Evolutionary conservation across 805 yeast genomes (phyloP).

Genomic region (Isabelozyma heimii): DNA sequence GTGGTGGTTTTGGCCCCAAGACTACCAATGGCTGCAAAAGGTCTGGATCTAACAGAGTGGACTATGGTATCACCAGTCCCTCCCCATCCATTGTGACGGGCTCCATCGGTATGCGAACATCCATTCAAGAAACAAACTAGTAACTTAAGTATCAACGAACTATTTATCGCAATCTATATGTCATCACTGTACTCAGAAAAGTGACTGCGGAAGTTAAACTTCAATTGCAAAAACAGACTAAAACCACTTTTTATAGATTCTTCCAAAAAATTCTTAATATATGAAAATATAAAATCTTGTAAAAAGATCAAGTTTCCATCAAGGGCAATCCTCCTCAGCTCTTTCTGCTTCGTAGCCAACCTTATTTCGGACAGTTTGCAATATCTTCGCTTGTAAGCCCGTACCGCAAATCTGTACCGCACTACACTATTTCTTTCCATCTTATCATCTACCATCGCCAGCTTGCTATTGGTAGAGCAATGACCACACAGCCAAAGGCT

Average conservation of each 20-base stretch:
- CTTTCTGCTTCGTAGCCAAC: no score
- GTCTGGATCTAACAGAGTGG: constrained; percentile 1
- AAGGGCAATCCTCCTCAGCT: no score
- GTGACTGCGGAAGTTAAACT: no score
- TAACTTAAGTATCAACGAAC: no score
- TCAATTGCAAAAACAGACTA: no score
- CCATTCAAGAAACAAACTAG: constrained; percentile 36
- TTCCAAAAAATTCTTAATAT: not conserved
- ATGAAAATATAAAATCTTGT: not conserved
- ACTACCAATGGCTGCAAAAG: not conserved
- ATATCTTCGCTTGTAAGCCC: no score
- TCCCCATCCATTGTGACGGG: constrained; percentile 31
- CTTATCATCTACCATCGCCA: not conserved
- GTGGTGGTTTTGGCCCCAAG: constrained; percentile 40
- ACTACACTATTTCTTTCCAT: no score
- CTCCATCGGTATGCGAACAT: constrained; percentile 30
- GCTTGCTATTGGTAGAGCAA: not conserved
- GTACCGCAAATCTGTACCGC: no score
- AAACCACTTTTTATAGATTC: not conserved
- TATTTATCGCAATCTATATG: no score
- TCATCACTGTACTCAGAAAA: no score
- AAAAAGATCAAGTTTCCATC: no score
- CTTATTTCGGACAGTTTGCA: no score
- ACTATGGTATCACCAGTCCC: constrained; percentile 21
- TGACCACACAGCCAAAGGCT: constrained; percentile 8